Evolutionary conservation across 1,284 basidiomycete genomes (phyloP).

Genomic region (Cutaneotrichosporon sp.): DNA sequence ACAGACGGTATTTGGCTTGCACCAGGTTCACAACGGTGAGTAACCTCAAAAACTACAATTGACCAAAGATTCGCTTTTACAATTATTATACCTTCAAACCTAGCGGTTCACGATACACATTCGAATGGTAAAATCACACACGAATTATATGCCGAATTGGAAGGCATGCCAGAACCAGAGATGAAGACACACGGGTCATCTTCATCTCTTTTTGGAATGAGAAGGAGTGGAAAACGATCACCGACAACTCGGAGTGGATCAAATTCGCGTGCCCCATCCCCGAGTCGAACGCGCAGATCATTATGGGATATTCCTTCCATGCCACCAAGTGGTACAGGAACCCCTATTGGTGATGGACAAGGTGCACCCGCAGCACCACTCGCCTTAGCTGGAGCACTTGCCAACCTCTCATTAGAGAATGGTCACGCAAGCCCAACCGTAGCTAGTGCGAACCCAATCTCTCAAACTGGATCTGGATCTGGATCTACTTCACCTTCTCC

Average conservation of each 20-base stretch:
- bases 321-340: conserved; percentile 7
- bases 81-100: conserved; percentile 32
- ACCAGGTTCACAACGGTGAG: conserved; percentile 31
- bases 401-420: conserved; percentile 18
- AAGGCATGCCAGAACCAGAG: conserved; percentile 25
- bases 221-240: conserved; percentile 8
- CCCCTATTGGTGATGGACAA: conserved; percentile 11
- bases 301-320: not conserved
- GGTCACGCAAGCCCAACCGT: conserved; percentile 3
- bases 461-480: no score
- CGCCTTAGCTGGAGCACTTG: conserved; percentile 19
- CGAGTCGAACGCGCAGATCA: not conserved
- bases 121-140: conserved; percentile 30
- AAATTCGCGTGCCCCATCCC: conserved; percentile 3
- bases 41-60: not conserved
- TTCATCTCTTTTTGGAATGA: conserved; percentile 22
- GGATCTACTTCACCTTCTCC: not conserved
- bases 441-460: not conserved
- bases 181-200: conserved; percentile 3
- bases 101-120: conserved; percentile 37
- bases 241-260: conserved; percentile 6
- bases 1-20: conserved; percentile 31
- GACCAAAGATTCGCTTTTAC: conserved; percentile 22
- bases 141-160: conserved; percentile 34
- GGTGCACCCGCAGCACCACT: conserved; percentile 7